Conservation (phyloP, 352 stramenopile genomes). For the Phytophthora idaei region DNA sequence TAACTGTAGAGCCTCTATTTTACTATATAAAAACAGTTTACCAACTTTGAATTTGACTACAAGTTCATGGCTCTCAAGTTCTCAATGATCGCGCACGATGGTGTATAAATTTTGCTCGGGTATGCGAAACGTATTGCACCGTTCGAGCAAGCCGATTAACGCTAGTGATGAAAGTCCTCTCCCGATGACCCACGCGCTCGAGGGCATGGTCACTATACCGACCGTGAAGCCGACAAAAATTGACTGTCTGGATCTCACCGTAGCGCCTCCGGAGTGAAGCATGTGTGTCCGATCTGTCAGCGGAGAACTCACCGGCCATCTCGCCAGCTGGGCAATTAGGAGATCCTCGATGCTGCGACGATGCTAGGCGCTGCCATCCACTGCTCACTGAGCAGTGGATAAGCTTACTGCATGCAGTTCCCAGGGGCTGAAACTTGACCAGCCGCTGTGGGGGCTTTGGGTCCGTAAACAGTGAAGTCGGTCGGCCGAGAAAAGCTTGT, state of each 20-base stretch:
- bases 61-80: constrained; percentile 10
- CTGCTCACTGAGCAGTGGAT: too few relatives aligned
- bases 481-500: background rate
- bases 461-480: constrained; percentile 10
- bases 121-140: constrained; percentile 26
- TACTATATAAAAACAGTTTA: background rate
- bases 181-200: constrained; percentile 3
- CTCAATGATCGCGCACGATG: constrained; percentile 24
- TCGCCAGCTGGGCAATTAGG: background rate
- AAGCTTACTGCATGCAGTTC: too few relatives aligned
- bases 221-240: background rate
- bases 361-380: background rate
- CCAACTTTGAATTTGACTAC: constrained; percentile 20
- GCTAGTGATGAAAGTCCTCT: constrained; percentile 1
- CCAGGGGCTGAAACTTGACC: too few relatives aligned
- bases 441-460: too few relatives aligned
- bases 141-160: background rate
- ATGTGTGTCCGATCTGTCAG: background rate
- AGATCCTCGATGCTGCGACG: background rate
- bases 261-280: background rate
- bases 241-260: background rate
- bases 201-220: background rate
- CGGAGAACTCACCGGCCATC: background rate
- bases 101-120: constrained; percentile 26
- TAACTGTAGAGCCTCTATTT: background rate